Percentiles rank a stretch among this genome's conserved stretches.
These are phyloP conservation scores for Monilinia fructigena DNA, from an alignment of 2,329 filamentous ascomycete genomes.

Conservation along the genomic window DNA sequence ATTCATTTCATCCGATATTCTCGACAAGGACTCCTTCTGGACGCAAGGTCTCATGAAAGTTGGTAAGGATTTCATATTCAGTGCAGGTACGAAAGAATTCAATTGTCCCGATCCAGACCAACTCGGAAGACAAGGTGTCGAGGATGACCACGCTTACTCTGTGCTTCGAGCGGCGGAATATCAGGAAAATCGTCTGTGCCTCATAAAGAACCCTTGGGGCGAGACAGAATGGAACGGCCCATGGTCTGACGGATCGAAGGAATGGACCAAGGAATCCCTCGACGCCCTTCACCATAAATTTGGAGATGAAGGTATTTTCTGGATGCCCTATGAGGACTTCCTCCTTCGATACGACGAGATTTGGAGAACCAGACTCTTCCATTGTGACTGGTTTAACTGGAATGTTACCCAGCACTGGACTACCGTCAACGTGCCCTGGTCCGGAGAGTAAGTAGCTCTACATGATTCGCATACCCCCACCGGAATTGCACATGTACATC, in stretches of 20 bases:
- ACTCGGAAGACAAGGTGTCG: constrained; percentile 53
- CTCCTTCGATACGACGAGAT: constrained; percentile 58
- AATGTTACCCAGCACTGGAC: constrained; percentile 58
- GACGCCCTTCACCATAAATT: constrained; percentile 57
- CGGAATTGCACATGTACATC: no score
- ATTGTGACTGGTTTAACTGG: constrained; percentile 48
- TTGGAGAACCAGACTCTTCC: constrained; percentile 60
- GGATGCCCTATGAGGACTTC: constrained; percentile 60
- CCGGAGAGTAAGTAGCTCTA: constrained; percentile 39
- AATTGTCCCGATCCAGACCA: constrained; percentile 21
- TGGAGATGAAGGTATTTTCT: constrained; percentile 60
- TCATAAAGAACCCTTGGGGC: constrained; percentile 55
- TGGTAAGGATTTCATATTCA: constrained; percentile 74
- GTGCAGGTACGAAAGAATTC: constrained; percentile 44
- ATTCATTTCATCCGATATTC: constrained; percentile 65
- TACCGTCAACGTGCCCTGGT: constrained; percentile 59
- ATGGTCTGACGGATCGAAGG: constrained; percentile 47
- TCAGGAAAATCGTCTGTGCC: constrained; percentile 52
- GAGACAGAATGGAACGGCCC: constrained; percentile 59
- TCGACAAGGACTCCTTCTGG: constrained; percentile 81
- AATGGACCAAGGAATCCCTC: constrained; percentile 58
- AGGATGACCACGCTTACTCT: constrained; percentile 56
- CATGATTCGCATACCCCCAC: neutral
- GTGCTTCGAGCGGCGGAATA: constrained; percentile 53
- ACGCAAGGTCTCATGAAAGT: constrained; percentile 74